Conservation (phyloP, 2,329 filamentous ascomycete genomes). For the Colletotrichum musicola region DNA sequence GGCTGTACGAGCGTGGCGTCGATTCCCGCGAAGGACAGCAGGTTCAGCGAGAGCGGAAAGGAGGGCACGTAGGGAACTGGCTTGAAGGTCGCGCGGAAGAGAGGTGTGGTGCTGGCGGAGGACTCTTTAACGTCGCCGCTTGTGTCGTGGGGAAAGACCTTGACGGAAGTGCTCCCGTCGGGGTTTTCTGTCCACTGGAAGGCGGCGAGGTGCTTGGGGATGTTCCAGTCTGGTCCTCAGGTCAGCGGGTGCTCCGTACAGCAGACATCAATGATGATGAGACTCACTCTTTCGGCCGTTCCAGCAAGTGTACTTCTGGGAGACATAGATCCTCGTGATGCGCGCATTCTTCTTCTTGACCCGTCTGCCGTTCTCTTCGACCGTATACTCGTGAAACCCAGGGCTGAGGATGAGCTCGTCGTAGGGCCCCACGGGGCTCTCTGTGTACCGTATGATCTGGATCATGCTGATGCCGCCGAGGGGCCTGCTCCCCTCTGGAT, state of each 20-base stretch:
- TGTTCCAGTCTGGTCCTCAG: slow-evolving; percentile 61
- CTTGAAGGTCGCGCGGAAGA: slow-evolving; percentile 61
- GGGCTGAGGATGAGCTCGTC: slow-evolving; percentile 65
- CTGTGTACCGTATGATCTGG: slow-evolving; percentile 63
- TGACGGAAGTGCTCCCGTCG: slow-evolving; percentile 53
- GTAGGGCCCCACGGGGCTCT: slow-evolving; percentile 65
- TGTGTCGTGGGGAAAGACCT: slow-evolving; percentile 60
- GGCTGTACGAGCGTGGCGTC: slow-evolving; percentile 61
- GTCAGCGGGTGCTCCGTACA: background rate
- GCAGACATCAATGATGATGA: no score
- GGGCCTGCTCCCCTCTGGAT: slow-evolving; percentile 50
- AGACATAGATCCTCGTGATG: slow-evolving; percentile 68
- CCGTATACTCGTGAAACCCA: slow-evolving; percentile 58
- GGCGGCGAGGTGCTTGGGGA: slow-evolving; percentile 66
- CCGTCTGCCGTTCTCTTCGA: slow-evolving; percentile 49
- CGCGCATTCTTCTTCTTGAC: slow-evolving; percentile 52
- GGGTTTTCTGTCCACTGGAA: slow-evolving; percentile 59
- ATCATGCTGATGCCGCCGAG: slow-evolving; percentile 61
- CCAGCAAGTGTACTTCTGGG: slow-evolving; percentile 63
- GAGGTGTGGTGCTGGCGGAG: slow-evolving; percentile 50
- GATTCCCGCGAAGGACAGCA: slow-evolving; percentile 56
- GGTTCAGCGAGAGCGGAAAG: slow-evolving; percentile 57
- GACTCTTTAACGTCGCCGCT: slow-evolving; percentile 47
- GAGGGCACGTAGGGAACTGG: slow-evolving; percentile 55
- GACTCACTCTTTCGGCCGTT: slow-evolving; percentile 63